Percentiles rank a stretch among this genome's conserved stretches.
Evolutionary conservation across 139 green algal species (phyloP).

Genomic region (Prasinococcaceae sp.): DNA sequence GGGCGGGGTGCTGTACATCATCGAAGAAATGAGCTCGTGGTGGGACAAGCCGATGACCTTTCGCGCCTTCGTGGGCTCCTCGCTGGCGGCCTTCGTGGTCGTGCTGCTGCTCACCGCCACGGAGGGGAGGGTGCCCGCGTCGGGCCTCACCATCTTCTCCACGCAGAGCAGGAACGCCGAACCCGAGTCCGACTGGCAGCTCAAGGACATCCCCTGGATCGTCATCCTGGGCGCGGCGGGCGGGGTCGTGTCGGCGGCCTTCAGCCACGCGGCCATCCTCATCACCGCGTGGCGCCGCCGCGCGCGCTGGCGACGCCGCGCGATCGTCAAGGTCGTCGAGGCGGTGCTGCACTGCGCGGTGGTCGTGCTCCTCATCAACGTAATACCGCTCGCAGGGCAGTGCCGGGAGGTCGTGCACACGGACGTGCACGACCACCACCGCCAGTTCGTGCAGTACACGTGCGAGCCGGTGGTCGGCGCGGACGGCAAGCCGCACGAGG

Average conservation of each 20-base stretch:
- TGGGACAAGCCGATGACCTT: no score
- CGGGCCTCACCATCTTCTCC: no score
- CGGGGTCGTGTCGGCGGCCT: neutral
- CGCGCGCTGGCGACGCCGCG: neutral
- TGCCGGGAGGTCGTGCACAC: neutral
- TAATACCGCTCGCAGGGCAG: neutral
- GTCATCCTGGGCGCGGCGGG: neutral
- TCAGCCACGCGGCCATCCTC: neutral
- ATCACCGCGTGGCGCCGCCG: neutral
- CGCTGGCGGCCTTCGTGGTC: no score
- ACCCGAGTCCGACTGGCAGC: neutral
- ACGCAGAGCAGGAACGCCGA: no score
- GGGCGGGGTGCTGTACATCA: constrained; percentile 73
- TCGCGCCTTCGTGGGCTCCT: no score
- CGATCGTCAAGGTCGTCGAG: neutral
- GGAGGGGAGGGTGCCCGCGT: no score
- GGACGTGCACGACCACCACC: neutral
- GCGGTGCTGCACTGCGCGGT: neutral
- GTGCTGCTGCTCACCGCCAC: no score
- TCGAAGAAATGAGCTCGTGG: constrained; percentile 74
- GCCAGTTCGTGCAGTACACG: neutral
- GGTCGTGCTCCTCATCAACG: neutral
- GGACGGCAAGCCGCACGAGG: neutral
- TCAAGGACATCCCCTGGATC: neutral
- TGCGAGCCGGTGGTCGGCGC: neutral